These are phyloP conservation scores for Mycena albidolilacea DNA, from an alignment of 768 basidiomycete genomes.

Conservation along the genomic window DNA sequence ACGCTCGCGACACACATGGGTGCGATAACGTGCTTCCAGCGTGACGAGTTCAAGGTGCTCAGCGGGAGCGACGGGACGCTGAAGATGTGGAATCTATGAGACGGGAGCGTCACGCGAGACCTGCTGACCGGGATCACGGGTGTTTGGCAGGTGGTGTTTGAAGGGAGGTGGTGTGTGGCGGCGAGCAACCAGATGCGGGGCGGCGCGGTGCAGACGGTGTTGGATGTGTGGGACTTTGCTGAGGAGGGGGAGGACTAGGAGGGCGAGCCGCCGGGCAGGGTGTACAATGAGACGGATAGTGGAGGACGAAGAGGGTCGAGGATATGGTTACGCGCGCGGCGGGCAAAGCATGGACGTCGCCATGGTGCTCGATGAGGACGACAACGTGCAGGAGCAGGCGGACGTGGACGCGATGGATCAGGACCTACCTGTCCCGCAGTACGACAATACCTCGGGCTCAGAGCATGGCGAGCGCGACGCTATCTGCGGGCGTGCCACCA, in stretches of 20 bases:
- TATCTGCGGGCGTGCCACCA: background rate
- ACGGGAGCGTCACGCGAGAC: slow-evolving; percentile 89
- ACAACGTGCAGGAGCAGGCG: slow-evolving; percentile 66
- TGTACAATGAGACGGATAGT: slow-evolving; percentile 80
- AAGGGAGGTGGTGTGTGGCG: slow-evolving; percentile 94
- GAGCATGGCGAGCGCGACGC: slow-evolving; percentile 18
- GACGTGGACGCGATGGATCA: slow-evolving; percentile 85
- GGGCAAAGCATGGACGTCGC: slow-evolving; percentile 29
- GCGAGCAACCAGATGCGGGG: slow-evolving; percentile 76
- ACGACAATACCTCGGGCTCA: slow-evolving; percentile 18
- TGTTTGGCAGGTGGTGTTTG: slow-evolving; percentile 98
- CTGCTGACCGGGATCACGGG: slow-evolving; percentile 92
- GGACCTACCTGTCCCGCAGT: slow-evolving; percentile 54
- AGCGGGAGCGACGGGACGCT: slow-evolving; percentile 96
- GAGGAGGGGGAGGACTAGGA: slow-evolving; percentile 82
- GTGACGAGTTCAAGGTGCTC: slow-evolving; percentile 97
- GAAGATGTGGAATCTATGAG: slow-evolving; percentile 97
- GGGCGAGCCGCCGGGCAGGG: slow-evolving; percentile 80
- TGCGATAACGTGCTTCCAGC: slow-evolving; percentile 99
- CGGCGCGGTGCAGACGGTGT: slow-evolving; percentile 77
- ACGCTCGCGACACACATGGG: slow-evolving; percentile 93
- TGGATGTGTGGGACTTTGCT: slow-evolving; percentile 95
- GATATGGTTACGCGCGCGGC: slow-evolving; percentile 36
- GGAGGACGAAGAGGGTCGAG: slow-evolving; percentile 49
- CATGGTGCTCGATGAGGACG: slow-evolving; percentile 45